These are phyloP conservation scores for Pleurostoma richardsiae DNA, from an alignment of 2,329 filamentous ascomycete genomes.

Conservation along the genomic window DNA sequence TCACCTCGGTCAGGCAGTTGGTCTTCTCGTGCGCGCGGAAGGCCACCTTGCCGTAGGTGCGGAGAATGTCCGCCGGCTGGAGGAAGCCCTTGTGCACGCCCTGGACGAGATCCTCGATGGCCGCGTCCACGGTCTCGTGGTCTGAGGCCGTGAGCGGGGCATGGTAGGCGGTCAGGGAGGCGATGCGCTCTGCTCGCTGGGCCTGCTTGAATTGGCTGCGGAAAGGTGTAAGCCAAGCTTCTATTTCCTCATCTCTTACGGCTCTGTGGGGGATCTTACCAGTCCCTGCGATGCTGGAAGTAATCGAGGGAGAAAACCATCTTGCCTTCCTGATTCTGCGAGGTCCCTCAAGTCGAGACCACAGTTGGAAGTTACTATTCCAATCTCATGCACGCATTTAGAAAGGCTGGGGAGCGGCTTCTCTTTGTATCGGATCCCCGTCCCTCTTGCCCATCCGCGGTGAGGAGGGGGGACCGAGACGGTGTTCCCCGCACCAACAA, in stretches of 20 bases:
- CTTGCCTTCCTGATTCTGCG: neutral
- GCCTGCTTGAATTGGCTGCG: conserved; percentile 72
- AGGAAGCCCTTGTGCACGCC: conserved; percentile 67
- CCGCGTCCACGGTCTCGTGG: conserved; percentile 60
- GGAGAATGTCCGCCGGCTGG: conserved; percentile 69
- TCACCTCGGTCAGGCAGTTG: conserved; percentile 84
- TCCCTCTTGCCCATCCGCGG: no score
- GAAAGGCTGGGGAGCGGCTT: no score
- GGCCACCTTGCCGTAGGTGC: conserved; percentile 81
- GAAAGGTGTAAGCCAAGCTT: conserved; percentile 18
- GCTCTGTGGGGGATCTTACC: conserved; percentile 41
- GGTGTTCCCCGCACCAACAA: no score
- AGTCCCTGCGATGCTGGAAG: conserved; percentile 65
- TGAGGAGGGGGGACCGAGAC: no score
- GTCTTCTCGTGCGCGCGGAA: conserved; percentile 79
- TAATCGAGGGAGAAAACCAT: conserved; percentile 49
- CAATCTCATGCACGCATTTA: no score
- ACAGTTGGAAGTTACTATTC: no score
- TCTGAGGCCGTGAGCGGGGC: conserved; percentile 61
- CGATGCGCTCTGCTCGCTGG: conserved; percentile 67
- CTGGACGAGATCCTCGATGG: conserved; percentile 73
- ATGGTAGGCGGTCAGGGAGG: conserved; percentile 61
- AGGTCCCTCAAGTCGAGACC: no score
- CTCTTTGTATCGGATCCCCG: no score
- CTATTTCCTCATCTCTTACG: conserved; percentile 1